Evolutionary conservation across 768 basidiomycete species (phyloP).

Genomic region (Termitomyces sp.): DNA sequence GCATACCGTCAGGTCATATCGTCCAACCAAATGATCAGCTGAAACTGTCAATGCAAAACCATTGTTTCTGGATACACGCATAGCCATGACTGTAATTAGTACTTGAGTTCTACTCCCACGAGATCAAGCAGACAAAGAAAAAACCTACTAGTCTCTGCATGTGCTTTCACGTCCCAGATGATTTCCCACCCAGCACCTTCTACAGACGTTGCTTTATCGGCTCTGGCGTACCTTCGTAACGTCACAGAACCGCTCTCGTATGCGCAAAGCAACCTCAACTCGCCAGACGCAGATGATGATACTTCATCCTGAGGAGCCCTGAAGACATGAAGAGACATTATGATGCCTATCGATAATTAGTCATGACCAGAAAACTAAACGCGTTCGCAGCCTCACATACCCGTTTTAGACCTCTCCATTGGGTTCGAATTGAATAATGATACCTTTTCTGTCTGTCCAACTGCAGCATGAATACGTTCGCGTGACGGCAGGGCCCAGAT

Average conservation of each 20-base stretch:
- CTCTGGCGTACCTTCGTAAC: slow-evolving; percentile 48
- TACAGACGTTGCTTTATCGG: slow-evolving; percentile 46
- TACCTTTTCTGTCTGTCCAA: slow-evolving; percentile 55
- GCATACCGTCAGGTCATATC: slow-evolving; percentile 53
- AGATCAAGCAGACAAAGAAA: neutral
- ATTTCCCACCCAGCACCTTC: slow-evolving; percentile 74
- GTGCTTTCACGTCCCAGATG: slow-evolving; percentile 63
- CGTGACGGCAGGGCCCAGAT: slow-evolving; percentile 75
- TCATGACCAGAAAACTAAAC: neutral
- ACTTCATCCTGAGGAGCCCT: slow-evolving; percentile 17
- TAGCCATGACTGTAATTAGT: slow-evolving; percentile 72
- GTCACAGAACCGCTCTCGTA: slow-evolving; percentile 91
- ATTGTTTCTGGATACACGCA: slow-evolving; percentile 62
- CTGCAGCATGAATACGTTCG: slow-evolving; percentile 76
- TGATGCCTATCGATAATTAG: slow-evolving; percentile 52
- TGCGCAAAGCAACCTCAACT: slow-evolving; percentile 64
- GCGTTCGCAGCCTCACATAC: slow-evolving; percentile 29
- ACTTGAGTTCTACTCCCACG: neutral
- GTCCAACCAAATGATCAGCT: slow-evolving; percentile 76
- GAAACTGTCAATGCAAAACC: slow-evolving; percentile 75
- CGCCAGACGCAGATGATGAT: slow-evolving; percentile 28
- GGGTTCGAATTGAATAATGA: slow-evolving; percentile 39
- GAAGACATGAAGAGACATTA: slow-evolving; percentile 85
- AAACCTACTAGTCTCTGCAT: slow-evolving; percentile 67
- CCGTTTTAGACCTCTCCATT: slow-evolving; percentile 52